Evolutionary conservation across 495 filamentous ascomycete genomes (phyloP).

Genomic region (Aspergillus affinis): DNA sequence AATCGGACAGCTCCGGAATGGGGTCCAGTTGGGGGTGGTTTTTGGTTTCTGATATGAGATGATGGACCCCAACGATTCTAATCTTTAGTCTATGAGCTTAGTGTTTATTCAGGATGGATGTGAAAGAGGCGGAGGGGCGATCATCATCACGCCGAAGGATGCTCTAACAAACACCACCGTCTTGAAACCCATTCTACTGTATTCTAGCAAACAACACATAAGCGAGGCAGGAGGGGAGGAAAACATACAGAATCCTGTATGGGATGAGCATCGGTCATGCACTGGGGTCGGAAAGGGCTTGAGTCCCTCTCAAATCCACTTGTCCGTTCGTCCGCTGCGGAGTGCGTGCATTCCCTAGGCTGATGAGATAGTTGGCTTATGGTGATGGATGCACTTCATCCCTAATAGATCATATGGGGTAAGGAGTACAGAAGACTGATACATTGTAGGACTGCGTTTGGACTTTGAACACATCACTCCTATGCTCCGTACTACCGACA

Average conservation of each 20-base stretch:
- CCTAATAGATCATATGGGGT: background rate
- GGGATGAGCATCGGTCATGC: too few species aligned
- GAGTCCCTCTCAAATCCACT: background rate
- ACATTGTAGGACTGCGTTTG: background rate
- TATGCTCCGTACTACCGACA: background rate
- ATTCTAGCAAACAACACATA: background rate
- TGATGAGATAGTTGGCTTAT: background rate
- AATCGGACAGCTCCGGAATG: background rate
- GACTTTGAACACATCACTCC: slow-evolving; percentile 1
- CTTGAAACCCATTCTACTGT: background rate
- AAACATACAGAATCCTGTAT: too few species aligned
- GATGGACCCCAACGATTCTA: background rate
- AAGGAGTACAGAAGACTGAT: background rate
- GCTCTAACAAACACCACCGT: background rate
- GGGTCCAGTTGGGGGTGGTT: background rate
- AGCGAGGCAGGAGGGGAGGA: background rate
- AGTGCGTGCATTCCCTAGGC: background rate
- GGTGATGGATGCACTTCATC: background rate
- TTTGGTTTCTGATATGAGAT: background rate
- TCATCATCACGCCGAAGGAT: background rate
- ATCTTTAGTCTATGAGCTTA: background rate
- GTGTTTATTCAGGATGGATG: too few species aligned
- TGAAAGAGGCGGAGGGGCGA: too few species aligned
- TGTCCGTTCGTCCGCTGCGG: background rate
- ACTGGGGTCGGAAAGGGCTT: too few species aligned